Base-by-base conservation (phyloP, 140 eudicot genomes). In the Stevia rebaudiana region DNA sequence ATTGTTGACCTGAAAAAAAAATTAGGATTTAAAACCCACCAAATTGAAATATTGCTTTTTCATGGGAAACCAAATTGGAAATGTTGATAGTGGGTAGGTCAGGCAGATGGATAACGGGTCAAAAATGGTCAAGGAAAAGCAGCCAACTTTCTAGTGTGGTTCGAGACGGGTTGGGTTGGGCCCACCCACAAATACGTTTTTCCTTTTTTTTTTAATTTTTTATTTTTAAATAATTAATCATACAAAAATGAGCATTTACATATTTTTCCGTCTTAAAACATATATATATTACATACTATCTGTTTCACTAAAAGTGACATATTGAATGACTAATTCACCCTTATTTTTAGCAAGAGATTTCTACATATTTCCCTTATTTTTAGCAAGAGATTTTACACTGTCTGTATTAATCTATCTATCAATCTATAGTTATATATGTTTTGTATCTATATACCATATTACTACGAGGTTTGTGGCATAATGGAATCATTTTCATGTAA, bases 401-500 rank as follows among this genome's bases (percentile, higher is more conserved):
- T n/a, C n/a, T n/a, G n/a, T n/a, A n/a, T n/a, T n/a, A n/a, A n/a
- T n/a, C n/a, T n/a, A n/a, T n/a, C n/a, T n/a, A n/a, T n/a, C 64
- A 8, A 55, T 21, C 1, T 18, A 6, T 30, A 25, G 50, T 13
- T 23, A 31, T 37, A 4, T 63, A 8, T 39, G 7, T 61, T 51
- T 18, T 18, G 30, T 56, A 44, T 43, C 16, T 22, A 65, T 73
- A n/a, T 35, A 55, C 61, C 72, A 65, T 15, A 36, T 50, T 16
- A 33, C 25, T 69, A 19, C 18, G 7, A 58, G 23, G 24, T 28
- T 68, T 13, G 13, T 46, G 39, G 48, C 19, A 59, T 61, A 10
- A 6, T 60, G 21, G 23, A 18, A 12, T 2, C 12, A 40, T 4
- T 52, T 73, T 46, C 42, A 54, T 54, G 22, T 30, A 8, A 55